A percentile compares a stretch with the other conserved stretches of the same genome.
Conservation (phyloP, 805 yeast species). For the Metschnikowia cubensis region DNA sequence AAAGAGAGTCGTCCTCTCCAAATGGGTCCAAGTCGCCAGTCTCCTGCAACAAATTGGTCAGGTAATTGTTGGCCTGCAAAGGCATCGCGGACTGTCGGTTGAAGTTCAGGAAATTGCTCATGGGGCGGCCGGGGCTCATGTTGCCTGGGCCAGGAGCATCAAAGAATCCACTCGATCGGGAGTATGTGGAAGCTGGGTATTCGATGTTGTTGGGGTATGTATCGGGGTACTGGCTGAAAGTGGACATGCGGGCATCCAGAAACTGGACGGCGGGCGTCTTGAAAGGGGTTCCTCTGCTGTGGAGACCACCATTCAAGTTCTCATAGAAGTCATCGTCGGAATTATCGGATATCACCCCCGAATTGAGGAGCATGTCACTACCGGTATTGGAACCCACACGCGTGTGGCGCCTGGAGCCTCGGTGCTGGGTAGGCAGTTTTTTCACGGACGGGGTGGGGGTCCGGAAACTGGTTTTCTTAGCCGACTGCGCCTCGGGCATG, state of each 20-base stretch:
- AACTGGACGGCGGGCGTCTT: slow-evolving; percentile 7
- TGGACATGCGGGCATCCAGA: slow-evolving; percentile 8
- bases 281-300: slow-evolving; percentile 9
- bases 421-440: slow-evolving; percentile 1
- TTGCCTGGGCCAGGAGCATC: slow-evolving; percentile 1
- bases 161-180: slow-evolving; percentile 8
- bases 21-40: slow-evolving; percentile 39
- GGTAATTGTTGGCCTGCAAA: slow-evolving; percentile 27
- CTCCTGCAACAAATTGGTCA: slow-evolving; percentile 38
- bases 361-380: slow-evolving; percentile 8
- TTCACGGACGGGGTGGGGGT: neutral
- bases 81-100: slow-evolving; percentile 10
- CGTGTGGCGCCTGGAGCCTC: slow-evolving; percentile 6
- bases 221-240: slow-evolving; percentile 4
- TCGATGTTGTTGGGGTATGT: slow-evolving; percentile 8
- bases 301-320: slow-evolving; percentile 17
- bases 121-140: neutral
- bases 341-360: slow-evolving; percentile 11
- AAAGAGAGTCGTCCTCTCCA: slow-evolving; percentile 42
- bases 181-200: slow-evolving; percentile 16
- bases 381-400: slow-evolving; percentile 10
- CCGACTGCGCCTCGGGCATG: neutral
- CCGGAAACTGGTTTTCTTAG: neutral
- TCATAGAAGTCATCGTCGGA: slow-evolving; percentile 17
- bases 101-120: neutral